Base-by-base conservation (phyloP, 1,139 yeast genomes). In the Suhomyces taliae region DNA sequence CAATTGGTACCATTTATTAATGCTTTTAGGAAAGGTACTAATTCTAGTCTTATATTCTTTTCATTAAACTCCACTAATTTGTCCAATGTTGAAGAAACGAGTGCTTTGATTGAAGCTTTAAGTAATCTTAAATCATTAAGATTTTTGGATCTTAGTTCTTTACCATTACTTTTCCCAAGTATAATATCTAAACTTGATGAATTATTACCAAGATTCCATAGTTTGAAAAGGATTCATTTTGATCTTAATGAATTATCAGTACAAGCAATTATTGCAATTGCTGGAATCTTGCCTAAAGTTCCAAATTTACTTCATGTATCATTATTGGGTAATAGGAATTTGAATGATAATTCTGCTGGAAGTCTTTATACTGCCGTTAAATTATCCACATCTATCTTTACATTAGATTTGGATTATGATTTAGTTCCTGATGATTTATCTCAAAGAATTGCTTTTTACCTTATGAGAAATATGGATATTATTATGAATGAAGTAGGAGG, bases 401-500 rank as follows among this genome's bases (percentile, higher is more conserved):
- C 86, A 2, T 68, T 91, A 44, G 96, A 89, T 56, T 69, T 89
- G 45, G 96, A 90, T 59, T 79, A 81, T 53, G 87, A 81, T 43
- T 66, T 77, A 49, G 77, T 89, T 48, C 81, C 88, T 14, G 90
- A 85, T 52, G 83, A 82, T 52, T 72, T 90, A 41, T 81, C 87
- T 29, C 87, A 90, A 37, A 79, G 91, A 62, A 81, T 90, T 52
- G 95, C 95, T 0, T 80, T 87, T 50, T 86, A 87, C 60, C 74
- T 91, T 58, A 84, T 90, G 85, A 79, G 87, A 59, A 90, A 90
- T 61, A 85, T 90, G 87, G 91, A 89, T 58, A 71, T 66, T 41
- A 72, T 76, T 15, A 69, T 83, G 60, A 77, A 77, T 51, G 71
- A 76, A 15, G 77, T 72, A 41, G 57, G 64, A 45, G 52, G 61